phyloP scores from a whole-genome alignment of 345 rosid species.

The Corchorus capsularis region DNA sequence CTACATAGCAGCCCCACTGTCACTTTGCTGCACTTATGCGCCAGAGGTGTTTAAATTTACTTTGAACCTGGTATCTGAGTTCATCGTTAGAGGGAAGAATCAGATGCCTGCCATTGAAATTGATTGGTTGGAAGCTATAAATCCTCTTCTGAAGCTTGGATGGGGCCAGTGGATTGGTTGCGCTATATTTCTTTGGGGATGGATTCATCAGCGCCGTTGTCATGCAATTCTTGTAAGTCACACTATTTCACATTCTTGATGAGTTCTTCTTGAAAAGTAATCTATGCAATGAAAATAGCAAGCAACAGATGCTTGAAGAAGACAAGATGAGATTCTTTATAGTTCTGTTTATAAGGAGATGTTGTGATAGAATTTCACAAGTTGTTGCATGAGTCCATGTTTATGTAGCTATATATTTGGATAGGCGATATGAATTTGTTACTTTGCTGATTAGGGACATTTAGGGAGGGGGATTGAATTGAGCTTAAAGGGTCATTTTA shows the following conservation, averaged over 20 bases:
- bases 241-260: neutral
- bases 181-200: constrained; percentile 65
- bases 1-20: constrained; percentile 58
- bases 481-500: constrained; percentile 14
- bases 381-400: neutral
- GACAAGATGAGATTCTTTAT: neutral
- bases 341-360: neutral
- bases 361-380: neutral
- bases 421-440: neutral
- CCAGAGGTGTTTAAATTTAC: constrained; percentile 48
- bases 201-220: constrained; percentile 67
- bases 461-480: neutral
- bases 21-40: constrained; percentile 51
- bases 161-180: constrained; percentile 64
- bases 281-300: neutral
- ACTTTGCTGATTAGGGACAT: neutral
- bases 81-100: constrained; percentile 44
- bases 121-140: constrained; percentile 39
- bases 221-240: constrained; percentile 65
- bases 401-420: neutral
- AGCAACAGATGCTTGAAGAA: neutral
- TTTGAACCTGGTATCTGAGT: constrained; percentile 39
- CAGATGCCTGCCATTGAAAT: constrained; percentile 34
- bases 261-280: neutral
- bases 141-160: constrained; percentile 54